Conservation (phyloP, 2,329 filamentous ascomycete genomes). For the Ascochyta fabae region DNA sequence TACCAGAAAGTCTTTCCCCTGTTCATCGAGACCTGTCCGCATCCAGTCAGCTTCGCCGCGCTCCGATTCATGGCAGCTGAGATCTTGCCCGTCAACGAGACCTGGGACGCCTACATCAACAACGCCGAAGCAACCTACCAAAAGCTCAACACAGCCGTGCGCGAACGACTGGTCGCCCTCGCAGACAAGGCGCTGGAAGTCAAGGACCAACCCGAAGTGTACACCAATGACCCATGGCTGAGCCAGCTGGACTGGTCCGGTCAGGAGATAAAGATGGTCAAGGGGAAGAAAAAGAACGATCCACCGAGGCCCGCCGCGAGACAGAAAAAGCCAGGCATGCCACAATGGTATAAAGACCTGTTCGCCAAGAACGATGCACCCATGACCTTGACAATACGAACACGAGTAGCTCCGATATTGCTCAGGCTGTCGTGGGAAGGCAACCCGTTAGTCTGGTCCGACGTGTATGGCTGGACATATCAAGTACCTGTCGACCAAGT, state of each 20-base stretch:
- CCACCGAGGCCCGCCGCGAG: conserved; percentile 76
- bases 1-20: conserved; percentile 92
- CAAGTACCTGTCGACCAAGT: conserved; percentile 70
- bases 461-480: conserved; percentile 93
- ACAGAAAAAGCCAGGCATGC: conserved; percentile 95
- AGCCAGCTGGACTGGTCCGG: conserved; percentile 94
- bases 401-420: conserved; percentile 83
- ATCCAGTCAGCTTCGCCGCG: conserved; percentile 96
- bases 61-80: conserved; percentile 91
- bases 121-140: conserved; percentile 88
- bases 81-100: conserved; percentile 85
- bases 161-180: conserved; percentile 74
- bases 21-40: conserved; percentile 88
- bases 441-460: conserved; percentile 89
- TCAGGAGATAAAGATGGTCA: conserved; percentile 89
- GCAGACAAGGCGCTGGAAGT: conserved; percentile 78
- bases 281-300: conserved; percentile 86
- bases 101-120: conserved; percentile 84
- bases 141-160: conserved; percentile 76
- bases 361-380: conserved; percentile 71
- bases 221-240: conserved; percentile 85
- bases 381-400: conserved; percentile 83
- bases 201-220: conserved; percentile 72
- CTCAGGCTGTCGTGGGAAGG: conserved; percentile 88
- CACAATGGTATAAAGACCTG: conserved; percentile 93